Base-by-base conservation (phyloP, 2,329 filamentous ascomycete genomes). In the Apiospora aurea region DNA sequence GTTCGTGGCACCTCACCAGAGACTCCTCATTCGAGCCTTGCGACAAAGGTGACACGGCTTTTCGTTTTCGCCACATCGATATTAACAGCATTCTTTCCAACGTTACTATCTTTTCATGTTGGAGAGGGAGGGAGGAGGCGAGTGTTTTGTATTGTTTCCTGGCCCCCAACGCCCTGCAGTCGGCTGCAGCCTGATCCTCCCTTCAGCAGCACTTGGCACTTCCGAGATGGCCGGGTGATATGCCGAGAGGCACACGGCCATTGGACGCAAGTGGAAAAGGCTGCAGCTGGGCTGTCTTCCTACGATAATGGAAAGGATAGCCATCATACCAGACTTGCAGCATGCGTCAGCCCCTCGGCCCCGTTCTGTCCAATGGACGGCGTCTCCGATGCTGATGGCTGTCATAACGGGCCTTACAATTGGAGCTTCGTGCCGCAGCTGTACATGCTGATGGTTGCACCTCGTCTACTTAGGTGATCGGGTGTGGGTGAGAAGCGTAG, bases 391-490 rank as follows among this genome's bases (percentile, higher is more conserved):
- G 57, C 57, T 64, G 57, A 64, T 64, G 57, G 57, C 57, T 64
- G 57, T 10, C 57, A 41, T n/a, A 10, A 18, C 57, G 57, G 57
- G 57, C 34, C 57, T 64, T 64, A 34, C 21, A 38, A 64, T 64
- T 64, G 57, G 57, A 41, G 57, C 18, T 21, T 34, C 34, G 57
- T 29, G 34, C 57, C 57, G 57, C 18, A 64, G 57, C 57, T n/a
- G 57, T 64, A 64, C 34, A n/a, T 64, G 53, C 57, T 64, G 57
- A 64, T 64, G 57, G 57, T 64, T 38, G 57, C 57, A n/a, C 18
- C 21, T 64, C 57, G 57, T 64, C 57, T 64, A 61, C 29, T 11
- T 64, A n/a, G 57, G 57, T 41, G n/a, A 64, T 64, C 57, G 57
- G 57, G 57, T 64, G 29, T 64, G 34, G 29, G 57, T 61, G 53